Conservation (phyloP, 345 rosid genomes). For the Leavenworthia alabamica region DNA sequence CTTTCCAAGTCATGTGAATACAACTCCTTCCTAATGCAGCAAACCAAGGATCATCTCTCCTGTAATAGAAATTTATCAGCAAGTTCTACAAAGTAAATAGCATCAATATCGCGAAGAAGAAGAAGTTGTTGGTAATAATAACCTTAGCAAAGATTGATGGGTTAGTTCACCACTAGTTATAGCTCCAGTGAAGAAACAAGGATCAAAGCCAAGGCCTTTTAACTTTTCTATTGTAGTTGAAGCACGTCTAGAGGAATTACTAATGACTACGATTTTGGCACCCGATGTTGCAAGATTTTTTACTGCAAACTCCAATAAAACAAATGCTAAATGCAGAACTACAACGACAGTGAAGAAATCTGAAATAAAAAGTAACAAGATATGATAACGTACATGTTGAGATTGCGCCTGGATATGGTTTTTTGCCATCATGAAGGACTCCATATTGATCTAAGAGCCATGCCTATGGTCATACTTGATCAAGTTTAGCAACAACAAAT, state of each 20-base stretch:
- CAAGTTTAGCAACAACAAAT: neutral
- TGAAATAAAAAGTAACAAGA: conserved; percentile 13
- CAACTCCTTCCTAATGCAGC: conserved; percentile 79
- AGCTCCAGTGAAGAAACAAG: conserved; percentile 81
- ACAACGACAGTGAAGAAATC: neutral
- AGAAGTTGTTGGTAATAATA: neutral
- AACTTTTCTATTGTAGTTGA: conserved; percentile 66
- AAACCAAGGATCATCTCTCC: conserved; percentile 98
- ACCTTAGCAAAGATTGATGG: conserved; percentile 76
- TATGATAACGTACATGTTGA: conserved; percentile 58
- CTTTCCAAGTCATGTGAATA: conserved; percentile 92
- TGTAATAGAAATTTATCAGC: conserved; percentile 22
- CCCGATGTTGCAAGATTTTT: conserved; percentile 62
- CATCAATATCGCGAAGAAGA: neutral
- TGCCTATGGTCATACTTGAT: conserved; percentile 41
- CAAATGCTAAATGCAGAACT: neutral
- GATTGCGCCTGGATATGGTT: conserved; percentile 87
- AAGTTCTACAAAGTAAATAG: neutral
- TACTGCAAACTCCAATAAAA: conserved; percentile 40
- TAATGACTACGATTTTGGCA: conserved; percentile 77
- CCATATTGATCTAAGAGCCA: conserved; percentile 98
- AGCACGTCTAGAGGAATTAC: conserved; percentile 92
- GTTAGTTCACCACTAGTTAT: conserved; percentile 92
- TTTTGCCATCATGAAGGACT: conserved; percentile 90
- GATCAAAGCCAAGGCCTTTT: conserved; percentile 85